Base-by-base conservation (phyloP, 2,329 filamentous ascomycete species). In the Ophiostoma tasmaniense region DNA sequence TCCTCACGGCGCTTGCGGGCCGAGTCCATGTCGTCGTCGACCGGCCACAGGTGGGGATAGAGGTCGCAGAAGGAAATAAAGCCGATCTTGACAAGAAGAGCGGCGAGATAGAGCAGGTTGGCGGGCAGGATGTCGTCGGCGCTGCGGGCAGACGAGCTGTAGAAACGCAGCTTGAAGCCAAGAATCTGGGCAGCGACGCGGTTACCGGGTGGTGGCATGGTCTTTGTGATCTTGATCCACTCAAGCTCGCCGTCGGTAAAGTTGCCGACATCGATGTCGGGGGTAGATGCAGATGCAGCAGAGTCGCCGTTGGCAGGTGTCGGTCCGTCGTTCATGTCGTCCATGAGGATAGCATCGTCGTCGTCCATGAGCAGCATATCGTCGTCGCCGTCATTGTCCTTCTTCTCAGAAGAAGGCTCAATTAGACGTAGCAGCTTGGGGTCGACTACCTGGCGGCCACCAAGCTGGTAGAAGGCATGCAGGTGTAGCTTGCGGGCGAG, bases 131-230 rank as follows among this genome's bases (percentile, higher is more conserved):
- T 84, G 75, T 98, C 95, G 68, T 88, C 85, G 70, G 91, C 87
- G 69, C 66, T 67, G 50, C 94, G 87, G 45, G 90, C 88, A 35
- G 89, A 83, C 0, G 92, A 96, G 55, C 92, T 90, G 76, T 99
- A 99, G 78, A 97, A 99, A 17, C 92, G 91, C 66, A 99, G 85
- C 79, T 99, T 99, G 84, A 99, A 99, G 3, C 95, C 95, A 17
- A 99, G 87, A 3, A 99, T 85, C 77, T 98, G 95, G 37, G 96
- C 96, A 0, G 95, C 95, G 70, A 96, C 92, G 61, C 90, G 87
- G 76, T 97, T 99, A 37, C 96, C 95, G 37, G 86, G 83, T 1
- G 93, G 92, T 4, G 93, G 93, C 3, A 95, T 80, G 0, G 91
- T 96, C 69, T 89, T 89, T 2, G 94, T 97, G 70, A 87, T 82